Base-by-base conservation (phyloP, 2,329 filamentous ascomycete species). In the Nothophoma quercina region DNA sequence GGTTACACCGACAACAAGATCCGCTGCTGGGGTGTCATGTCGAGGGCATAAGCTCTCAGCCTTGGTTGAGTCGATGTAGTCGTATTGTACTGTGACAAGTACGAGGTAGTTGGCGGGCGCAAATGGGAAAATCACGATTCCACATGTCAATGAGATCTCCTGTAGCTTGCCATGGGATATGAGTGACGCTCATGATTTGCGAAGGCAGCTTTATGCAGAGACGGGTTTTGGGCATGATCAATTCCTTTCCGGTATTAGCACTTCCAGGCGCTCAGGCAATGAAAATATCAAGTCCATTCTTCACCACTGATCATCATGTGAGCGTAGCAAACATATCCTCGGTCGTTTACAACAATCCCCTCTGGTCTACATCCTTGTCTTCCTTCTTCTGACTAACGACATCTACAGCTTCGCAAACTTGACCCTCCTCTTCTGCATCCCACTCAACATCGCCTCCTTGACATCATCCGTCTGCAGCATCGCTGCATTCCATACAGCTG, bases 1-100 rank as follows among this genome's bases (percentile, higher is more conserved):
- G 95, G 95, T 81, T 99, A 99, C 88, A 99, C 95, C 73, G 95
- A 99, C 85, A 98, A 97, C 88, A 89, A 96, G 59, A 75, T 75
- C 62, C 72, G 73, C 68, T 73, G 71, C 69, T 75, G 73, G 73
- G 73, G 73, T 51, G 73, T 75, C 48, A 75, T 75, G 73, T 65
- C 72, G 61, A 71, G 73, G 70, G 73, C 68, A 69, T 75, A 75
- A 52, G 50, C 26, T 21, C 50, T 47, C 26, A 42, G 36, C 47
- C 42, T 42, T 29, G 38, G 50, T 42, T 29, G 38, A 29, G 50
- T 50, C 36, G 56, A 64, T 55, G 43, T 47, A 53, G 50, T 51
- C 47, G 39, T 53, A 53, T 48, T 44, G 50, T 65, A 56, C 45
- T 63, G 57, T 62, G 60, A 53, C 44, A 53, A 38, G 50, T 53